phyloP scores from a whole-genome alignment of 352 stramenopile species.

The Globisporangium recalcitrans region DNA sequence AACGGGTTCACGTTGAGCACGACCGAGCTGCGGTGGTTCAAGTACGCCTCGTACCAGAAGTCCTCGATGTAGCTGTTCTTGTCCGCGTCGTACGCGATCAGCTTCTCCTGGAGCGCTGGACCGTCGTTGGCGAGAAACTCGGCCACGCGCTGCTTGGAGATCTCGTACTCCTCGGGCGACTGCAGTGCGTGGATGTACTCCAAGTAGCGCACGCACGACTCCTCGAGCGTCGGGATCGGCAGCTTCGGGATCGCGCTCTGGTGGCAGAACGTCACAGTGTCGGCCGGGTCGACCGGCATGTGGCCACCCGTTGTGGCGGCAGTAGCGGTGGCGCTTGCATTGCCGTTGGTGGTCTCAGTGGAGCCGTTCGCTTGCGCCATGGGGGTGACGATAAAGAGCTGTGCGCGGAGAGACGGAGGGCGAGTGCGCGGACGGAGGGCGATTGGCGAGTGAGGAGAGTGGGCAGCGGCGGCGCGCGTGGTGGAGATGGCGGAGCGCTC shows the following conservation, averaged over 20 bases:
- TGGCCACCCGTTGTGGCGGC: background rate
- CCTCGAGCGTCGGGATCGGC: slow-evolving; percentile 77
- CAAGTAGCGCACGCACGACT: slow-evolving; percentile 74
- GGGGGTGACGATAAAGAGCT: background rate
- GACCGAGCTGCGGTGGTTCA: slow-evolving; percentile 88
- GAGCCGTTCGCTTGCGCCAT: slow-evolving; percentile 9
- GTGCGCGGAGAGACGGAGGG: background rate
- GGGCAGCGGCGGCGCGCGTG: background rate
- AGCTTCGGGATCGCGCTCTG: slow-evolving; percentile 76
- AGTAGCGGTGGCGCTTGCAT: background rate
- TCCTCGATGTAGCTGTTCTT: slow-evolving; percentile 86
- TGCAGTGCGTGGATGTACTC: slow-evolving; percentile 72
- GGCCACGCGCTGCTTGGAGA: slow-evolving; percentile 42
- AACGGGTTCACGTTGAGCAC: slow-evolving; percentile 97
- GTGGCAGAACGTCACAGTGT: slow-evolving; percentile 67
- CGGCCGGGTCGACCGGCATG: slow-evolving; percentile 8
- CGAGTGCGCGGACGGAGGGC: background rate
- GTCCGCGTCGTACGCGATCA: slow-evolving; percentile 68
- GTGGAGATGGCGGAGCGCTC: background rate
- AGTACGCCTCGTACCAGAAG: slow-evolving; percentile 96
- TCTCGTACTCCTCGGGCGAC: slow-evolving; percentile 53
- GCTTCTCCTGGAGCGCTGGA: slow-evolving; percentile 57
- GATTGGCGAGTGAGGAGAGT: slow-evolving; percentile 7
- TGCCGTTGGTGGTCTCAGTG: background rate
- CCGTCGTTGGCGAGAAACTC: slow-evolving; percentile 71